A percentile compares a stretch with the other conserved stretches of the same genome.
Evolutionary conservation across 257 asterid genomes (phyloP).

Genomic region (Anisodus acutangulus): DNA sequence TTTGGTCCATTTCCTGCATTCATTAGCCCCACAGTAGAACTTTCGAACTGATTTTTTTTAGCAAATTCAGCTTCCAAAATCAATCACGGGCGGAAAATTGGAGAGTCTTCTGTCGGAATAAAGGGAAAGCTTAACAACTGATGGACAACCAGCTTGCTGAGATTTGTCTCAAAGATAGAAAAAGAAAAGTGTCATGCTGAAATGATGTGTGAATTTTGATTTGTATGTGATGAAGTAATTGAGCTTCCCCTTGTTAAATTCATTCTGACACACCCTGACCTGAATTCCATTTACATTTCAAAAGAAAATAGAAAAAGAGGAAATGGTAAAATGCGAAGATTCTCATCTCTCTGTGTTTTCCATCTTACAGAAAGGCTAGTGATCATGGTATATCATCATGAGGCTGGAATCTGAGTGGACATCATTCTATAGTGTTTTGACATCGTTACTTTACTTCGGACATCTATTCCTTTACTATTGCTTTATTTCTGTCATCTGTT

Average conservation of each 20-base stretch:
- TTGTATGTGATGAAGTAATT: conserved; percentile 9
- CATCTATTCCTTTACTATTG: too few species aligned
- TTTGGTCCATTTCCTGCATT: too few species aligned
- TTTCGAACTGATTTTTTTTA: too few species aligned
- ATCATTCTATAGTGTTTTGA: conserved; percentile 95
- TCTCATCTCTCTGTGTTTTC: conserved; percentile 7
- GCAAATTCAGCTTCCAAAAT: not conserved
- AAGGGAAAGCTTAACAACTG: not conserved
- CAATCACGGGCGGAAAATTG: not conserved
- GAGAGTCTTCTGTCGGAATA: not conserved
- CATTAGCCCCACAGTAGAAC: too few species aligned
- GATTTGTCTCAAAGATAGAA: not conserved
- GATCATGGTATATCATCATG: conserved; percentile 97
- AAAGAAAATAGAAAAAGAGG: not conserved
- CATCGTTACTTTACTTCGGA: too few species aligned
- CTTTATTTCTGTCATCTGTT: too few species aligned
- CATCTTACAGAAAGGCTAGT: conserved; percentile 64
- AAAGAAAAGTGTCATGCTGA: not conserved
- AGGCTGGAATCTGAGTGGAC: conserved; percentile 98
- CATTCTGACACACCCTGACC: not conserved
- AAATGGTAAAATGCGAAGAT: not conserved
- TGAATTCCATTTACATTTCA: too few species aligned
- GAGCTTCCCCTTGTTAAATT: conserved; percentile 12
- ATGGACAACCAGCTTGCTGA: not conserved
- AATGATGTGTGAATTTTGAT: not conserved